Evolutionary conservation across 768 basidiomycete species (phyloP), one percentile per base, ranked within the genome.

Genomic region (Tricholoma sp.): DNA sequence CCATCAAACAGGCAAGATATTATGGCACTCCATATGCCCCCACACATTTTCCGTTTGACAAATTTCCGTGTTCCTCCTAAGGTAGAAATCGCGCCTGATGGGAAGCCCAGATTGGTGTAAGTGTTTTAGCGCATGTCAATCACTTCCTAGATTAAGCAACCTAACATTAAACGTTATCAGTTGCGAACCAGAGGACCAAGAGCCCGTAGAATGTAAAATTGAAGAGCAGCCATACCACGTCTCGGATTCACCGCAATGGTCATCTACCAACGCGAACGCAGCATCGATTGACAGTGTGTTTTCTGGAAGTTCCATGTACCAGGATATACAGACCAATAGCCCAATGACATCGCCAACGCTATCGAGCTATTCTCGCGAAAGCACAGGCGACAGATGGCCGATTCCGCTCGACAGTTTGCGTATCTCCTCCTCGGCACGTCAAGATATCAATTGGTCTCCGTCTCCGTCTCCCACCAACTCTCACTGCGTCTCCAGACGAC

Each of bases 21-120:
- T 60, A 86, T 86, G 77, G 69, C 75, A 19, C 74, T 94, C 4
- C 79, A 80, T 51, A 88, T 94, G 75, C 84, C 86, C 4, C 82
- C 86, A 6, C 84, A 88, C 57, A 85, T 91, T 61, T 86, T 94
- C 67, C 83, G 87, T 46, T 77, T 87, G 32, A 86, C 88, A 16
- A 89, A 88, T 68, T 95, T 93, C 66, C 82, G 93, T 8, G 83
- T 91, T 51, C 91, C 91, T 2, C 91, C 91, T 1, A 83, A 89
- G 66, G 79, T 91, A 29, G 89, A 91, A 61, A 76, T 84, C 34
- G 87, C 85, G 9, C 78, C 83, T 4, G 88, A 91, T 61, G 85
- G 88, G 16, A 80, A 83, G 55, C 76, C 81, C 21, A 75, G 83
- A 57, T 82, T 89, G 52, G 80, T 84, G 86, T 88, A 71, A 69